phyloP scores from a whole-genome alignment of 2,329 filamentous ascomycete genomes.

The Orbilia oligospora region DNA sequence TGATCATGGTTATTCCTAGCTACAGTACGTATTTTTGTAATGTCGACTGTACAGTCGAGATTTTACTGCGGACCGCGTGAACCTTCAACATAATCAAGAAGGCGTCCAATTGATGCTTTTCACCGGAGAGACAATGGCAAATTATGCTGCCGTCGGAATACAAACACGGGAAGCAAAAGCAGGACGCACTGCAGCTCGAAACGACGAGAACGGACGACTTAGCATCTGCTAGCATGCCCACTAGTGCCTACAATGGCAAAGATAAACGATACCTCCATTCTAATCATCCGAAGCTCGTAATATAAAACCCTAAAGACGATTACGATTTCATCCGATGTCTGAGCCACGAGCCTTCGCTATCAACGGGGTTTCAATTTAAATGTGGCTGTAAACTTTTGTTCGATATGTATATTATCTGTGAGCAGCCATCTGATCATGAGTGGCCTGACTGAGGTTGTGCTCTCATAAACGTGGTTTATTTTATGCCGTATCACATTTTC shows the following conservation, averaged over 20 bases:
- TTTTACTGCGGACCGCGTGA: slow-evolving; percentile 21
- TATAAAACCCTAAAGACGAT: slow-evolving; percentile 30
- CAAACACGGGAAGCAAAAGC: slow-evolving; percentile 19
- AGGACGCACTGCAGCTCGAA: slow-evolving; percentile 12
- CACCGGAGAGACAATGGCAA: slow-evolving; percentile 32
- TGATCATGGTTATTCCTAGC: slow-evolving; percentile 27
- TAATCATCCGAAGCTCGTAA: slow-evolving; percentile 27
- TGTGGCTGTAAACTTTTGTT: slow-evolving; percentile 15
- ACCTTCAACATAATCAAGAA: slow-evolving; percentile 27
- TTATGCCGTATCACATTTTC: slow-evolving; percentile 48
- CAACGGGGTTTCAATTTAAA: slow-evolving; percentile 6
- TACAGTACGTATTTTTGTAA: background rate
- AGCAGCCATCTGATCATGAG: slow-evolving; percentile 11
- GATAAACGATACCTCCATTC: slow-evolving; percentile 20
- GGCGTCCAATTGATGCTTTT: slow-evolving; percentile 11
- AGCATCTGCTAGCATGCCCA: background rate
- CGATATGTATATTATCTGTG: background rate
- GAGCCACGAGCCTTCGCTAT: slow-evolving; percentile 22
- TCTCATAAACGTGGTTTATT: slow-evolving; percentile 38
- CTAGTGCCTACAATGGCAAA: slow-evolving; percentile 30
- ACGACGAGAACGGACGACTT: slow-evolving; percentile 29
- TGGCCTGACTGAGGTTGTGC: slow-evolving; percentile 48
- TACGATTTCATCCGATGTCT: slow-evolving; percentile 60
- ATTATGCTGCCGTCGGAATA: slow-evolving; percentile 40
- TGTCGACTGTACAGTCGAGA: background rate